Evolutionary conservation across 305 asterid genomes (phyloP).

Genomic region (Andrographis paniculata): DNA sequence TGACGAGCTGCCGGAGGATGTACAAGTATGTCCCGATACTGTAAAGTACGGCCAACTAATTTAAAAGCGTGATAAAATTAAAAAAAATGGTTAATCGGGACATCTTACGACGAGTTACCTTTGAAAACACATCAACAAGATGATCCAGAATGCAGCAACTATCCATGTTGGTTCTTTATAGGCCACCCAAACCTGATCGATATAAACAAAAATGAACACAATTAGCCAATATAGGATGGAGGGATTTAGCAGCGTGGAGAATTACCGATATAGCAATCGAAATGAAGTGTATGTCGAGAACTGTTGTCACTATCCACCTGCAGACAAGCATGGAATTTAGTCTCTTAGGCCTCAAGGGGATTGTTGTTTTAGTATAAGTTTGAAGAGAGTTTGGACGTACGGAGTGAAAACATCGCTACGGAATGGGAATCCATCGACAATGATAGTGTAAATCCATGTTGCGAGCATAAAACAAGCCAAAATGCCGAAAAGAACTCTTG

Average conservation of each 20-base stretch:
- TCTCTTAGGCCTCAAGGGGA: not conserved
- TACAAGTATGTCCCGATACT: no score
- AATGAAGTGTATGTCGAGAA: slow-evolving; percentile 45
- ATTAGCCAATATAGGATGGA: not conserved
- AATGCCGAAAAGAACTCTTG: slow-evolving; percentile 42
- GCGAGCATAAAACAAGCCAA: slow-evolving; percentile 71
- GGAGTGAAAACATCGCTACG: slow-evolving; percentile 48
- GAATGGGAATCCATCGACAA: slow-evolving; percentile 70
- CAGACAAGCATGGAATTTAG: slow-evolving; percentile 7
- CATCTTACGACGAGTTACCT: slow-evolving; percentile 56
- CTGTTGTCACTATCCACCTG: slow-evolving; percentile 72
- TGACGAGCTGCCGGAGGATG: no score
- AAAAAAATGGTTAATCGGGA: no score
- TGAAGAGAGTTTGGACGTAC: no score
- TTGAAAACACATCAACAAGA: slow-evolving; percentile 56
- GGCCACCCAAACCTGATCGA: slow-evolving; percentile 71
- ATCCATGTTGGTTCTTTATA: slow-evolving; percentile 61
- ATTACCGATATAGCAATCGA: slow-evolving; percentile 45
- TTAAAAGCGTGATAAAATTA: no score
- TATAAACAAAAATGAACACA: slow-evolving; percentile 7
- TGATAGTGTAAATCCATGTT: slow-evolving; percentile 46
- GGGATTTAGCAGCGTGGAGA: slow-evolving; percentile 9
- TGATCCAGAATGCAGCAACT: slow-evolving; percentile 45
- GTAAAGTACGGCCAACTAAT: no score
- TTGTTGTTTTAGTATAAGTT: no score